Evolutionary conservation across 2,329 filamentous ascomycete genomes (phyloP).

Genomic region (Fusarium napiforme): DNA sequence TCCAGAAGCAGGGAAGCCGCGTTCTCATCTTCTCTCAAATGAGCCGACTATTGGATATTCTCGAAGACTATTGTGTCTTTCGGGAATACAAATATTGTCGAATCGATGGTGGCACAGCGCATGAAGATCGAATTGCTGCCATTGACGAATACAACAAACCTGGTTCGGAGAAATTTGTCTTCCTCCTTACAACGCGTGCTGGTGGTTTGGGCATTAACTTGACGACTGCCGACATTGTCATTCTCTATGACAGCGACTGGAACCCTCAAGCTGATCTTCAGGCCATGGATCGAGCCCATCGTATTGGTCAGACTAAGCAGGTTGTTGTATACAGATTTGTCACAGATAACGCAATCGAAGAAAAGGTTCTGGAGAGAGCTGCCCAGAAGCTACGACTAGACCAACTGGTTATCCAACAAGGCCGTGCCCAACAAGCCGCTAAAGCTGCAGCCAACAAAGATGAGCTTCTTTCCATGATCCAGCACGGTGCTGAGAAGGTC

Average conservation of each 20-base stretch:
- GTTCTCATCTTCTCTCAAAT: constrained; percentile 99
- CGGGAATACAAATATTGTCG: constrained; percentile 94
- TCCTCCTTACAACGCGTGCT: constrained; percentile 92
- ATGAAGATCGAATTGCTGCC: constrained; percentile 96
- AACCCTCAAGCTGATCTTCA: constrained; percentile 98
- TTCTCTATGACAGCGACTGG: constrained; percentile 98
- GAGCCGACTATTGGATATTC: constrained; percentile 95
- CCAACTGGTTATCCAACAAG: constrained; percentile 97
- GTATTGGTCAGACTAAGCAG: constrained; percentile 98
- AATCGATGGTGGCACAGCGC: constrained; percentile 95
- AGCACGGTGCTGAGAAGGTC: constrained; percentile 95
- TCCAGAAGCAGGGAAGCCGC: constrained; percentile 87
- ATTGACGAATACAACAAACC: constrained; percentile 99
- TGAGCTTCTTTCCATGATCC: constrained; percentile 96
- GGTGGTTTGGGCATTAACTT: constrained; percentile 97
- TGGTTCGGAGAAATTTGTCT: constrained; percentile 95
- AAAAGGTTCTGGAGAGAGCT: constrained; percentile 96
- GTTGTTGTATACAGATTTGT: constrained; percentile 97
- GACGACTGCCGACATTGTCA: constrained; percentile 93
- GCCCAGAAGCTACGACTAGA: constrained; percentile 97
- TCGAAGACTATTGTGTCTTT: constrained; percentile 98
- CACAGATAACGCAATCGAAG: constrained; percentile 97
- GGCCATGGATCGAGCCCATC: constrained; percentile 98
- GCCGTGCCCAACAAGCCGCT: constrained; percentile 87
- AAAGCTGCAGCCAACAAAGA: constrained; percentile 96